A percentile compares a stretch with the other conserved stretches of the same genome.
phyloP scores from a whole-genome alignment of 495 filamentous ascomycete genomes.

The Evansstolkia leycettana region DNA sequence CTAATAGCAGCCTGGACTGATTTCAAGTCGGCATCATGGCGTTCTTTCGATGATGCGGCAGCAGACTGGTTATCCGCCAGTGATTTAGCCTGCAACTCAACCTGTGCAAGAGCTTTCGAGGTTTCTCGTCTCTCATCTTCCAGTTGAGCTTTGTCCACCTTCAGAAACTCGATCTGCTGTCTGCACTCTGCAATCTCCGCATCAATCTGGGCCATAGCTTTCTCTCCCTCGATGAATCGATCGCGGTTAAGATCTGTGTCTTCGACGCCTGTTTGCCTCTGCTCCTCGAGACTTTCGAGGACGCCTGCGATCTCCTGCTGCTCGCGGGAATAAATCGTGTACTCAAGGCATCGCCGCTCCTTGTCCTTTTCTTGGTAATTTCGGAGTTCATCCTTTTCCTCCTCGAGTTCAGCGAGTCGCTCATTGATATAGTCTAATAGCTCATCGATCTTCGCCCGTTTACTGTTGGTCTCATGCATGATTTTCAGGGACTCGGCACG shows the following conservation, averaged over 20 bases:
- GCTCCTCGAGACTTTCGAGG: conserved; percentile 73
- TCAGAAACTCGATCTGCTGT: conserved; percentile 73
- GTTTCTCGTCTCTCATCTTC: conserved; percentile 82
- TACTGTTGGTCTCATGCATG: conserved; percentile 93
- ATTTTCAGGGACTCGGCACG: conserved; percentile 86
- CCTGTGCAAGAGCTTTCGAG: conserved; percentile 63
- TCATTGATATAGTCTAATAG: conserved; percentile 82
- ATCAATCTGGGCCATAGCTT: conserved; percentile 65
- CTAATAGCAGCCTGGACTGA: conserved; percentile 64
- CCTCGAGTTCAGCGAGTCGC: conserved; percentile 78
- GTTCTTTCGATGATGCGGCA: conserved; percentile 54
- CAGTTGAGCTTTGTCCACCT: conserved; percentile 75
- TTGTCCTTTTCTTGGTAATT: conserved; percentile 91
- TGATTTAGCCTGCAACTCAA: conserved; percentile 72
- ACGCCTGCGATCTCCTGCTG: conserved; percentile 65
- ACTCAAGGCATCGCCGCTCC: conserved; percentile 85
- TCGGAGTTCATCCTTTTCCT: conserved; percentile 90
- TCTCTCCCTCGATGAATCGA: conserved; percentile 66
- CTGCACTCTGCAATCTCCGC: conserved; percentile 64
- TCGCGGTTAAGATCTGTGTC: conserved; percentile 72
- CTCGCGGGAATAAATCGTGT: conserved; percentile 84
- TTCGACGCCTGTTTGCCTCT: conserved; percentile 66
- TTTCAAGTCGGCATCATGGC: conserved; percentile 61
- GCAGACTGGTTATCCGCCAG: conserved; percentile 68
- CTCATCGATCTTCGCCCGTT: conserved; percentile 89